Conservation (phyloP, 768 basidiomycete genomes). For the Boletus rufocinnamomeus region DNA sequence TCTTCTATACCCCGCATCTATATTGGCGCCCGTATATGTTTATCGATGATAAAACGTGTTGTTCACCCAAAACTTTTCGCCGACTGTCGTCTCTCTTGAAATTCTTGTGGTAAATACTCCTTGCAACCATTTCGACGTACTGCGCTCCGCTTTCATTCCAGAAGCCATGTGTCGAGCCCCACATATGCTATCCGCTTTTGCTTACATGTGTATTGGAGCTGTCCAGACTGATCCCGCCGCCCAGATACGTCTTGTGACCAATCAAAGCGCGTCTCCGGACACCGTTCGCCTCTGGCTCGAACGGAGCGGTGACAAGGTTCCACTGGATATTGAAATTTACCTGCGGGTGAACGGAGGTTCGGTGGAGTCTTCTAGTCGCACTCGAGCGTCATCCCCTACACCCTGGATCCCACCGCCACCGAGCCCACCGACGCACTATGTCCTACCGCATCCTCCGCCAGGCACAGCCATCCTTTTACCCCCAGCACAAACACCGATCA, state of each 20-base stretch:
- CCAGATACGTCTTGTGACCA: constrained; percentile 75
- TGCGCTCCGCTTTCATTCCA: constrained; percentile 1
- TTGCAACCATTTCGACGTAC: not conserved
- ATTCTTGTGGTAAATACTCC: constrained; percentile 5
- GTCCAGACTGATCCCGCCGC: constrained; percentile 8
- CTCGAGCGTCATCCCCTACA: constrained; percentile 32
- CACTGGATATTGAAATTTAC: constrained; percentile 81
- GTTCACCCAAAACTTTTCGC: constrained; percentile 3
- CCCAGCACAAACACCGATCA: constrained; percentile 45
- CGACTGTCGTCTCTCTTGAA: not conserved
- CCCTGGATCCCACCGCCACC: constrained; percentile 35
- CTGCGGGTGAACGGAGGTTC: constrained; percentile 50
- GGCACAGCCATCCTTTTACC: constrained; percentile 35
- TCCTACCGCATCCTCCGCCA: constrained; percentile 34
- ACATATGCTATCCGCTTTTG: constrained; percentile 2
- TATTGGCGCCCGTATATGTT: constrained; percentile 22
- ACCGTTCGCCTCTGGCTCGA: constrained; percentile 83
- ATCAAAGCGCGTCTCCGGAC: constrained; percentile 69
- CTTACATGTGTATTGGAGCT: not conserved
- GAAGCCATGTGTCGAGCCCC: not conserved
- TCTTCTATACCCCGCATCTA: constrained; percentile 5
- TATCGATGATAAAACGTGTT: constrained; percentile 22
- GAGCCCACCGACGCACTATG: constrained; percentile 41
- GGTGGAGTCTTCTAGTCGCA: constrained; percentile 24
- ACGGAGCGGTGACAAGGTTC: constrained; percentile 67